A percentile compares a stretch with the other conserved stretches of the same genome.
These are phyloP conservation scores for Leucaena leucocephala DNA, from an alignment of 306 rosid genomes.

Conservation along the genomic window DNA sequence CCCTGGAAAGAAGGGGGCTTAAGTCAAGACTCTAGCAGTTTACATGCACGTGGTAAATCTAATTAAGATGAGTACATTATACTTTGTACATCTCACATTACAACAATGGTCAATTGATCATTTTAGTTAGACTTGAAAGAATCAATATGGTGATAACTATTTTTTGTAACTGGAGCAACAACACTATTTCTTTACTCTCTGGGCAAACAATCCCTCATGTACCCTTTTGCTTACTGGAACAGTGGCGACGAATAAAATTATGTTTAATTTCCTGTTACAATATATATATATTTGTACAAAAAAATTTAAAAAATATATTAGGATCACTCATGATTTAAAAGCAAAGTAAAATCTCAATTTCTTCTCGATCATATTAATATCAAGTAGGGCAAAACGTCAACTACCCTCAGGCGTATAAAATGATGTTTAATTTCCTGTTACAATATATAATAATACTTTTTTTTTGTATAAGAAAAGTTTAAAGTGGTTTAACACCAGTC, in stretches of 20 bases:
- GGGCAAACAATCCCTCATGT: not conserved
- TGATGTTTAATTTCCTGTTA: not conserved
- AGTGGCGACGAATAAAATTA: not conserved
- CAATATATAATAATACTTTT: not conserved
- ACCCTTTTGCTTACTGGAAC: not conserved
- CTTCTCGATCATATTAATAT: no score
- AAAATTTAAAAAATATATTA: no score
- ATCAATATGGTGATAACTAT: not conserved
- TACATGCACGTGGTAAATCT: slow-evolving; percentile 19
- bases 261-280: not conserved
- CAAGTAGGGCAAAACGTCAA: no score
- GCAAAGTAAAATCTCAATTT: no score
- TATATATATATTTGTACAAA: no score
- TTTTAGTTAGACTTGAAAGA: slow-evolving; percentile 5
- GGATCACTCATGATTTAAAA: no score
- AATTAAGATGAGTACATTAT: slow-evolving; percentile 17
- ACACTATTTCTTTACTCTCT: not conserved
- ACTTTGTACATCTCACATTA: slow-evolving; percentile 2
- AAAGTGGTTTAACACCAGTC: no score
- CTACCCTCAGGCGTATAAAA: no score
- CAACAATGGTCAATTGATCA: not conserved
- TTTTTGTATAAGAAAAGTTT: no score
- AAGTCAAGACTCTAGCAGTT: slow-evolving; percentile 56
- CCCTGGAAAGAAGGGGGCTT: slow-evolving; percentile 51
- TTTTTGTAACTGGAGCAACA: not conserved